phyloP scores from a whole-genome alignment of 768 basidiomycete genomes.

The Phaeotremella skinneri region DNA sequence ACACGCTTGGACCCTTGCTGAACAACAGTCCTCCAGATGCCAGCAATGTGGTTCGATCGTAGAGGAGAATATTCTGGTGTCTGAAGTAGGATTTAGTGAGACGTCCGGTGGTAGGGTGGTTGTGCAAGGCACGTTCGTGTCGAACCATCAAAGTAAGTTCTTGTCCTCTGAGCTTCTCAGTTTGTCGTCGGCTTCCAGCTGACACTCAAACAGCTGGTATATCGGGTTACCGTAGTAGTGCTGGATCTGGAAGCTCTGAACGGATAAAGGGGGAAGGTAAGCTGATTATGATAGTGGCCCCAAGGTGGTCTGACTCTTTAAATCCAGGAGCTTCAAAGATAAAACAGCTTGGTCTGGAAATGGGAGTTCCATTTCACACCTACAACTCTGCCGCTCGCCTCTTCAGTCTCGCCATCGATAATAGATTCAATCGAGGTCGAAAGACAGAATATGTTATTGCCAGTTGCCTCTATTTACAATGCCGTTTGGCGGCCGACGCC shows the following conservation, averaged over 20 bases:
- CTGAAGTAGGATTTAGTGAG: slow-evolving; percentile 94
- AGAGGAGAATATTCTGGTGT: slow-evolving; percentile 89
- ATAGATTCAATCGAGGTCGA: slow-evolving; percentile 90
- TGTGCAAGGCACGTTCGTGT: slow-evolving; percentile 91
- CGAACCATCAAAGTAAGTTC: slow-evolving; percentile 79
- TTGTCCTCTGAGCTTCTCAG: not conserved
- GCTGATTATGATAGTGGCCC: slow-evolving; percentile 11
- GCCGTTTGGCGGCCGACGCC: slow-evolving; percentile 84
- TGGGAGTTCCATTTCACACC: slow-evolving; percentile 55
- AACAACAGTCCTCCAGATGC: too few relatives aligned
- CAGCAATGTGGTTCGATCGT: slow-evolving; percentile 74
- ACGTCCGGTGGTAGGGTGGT: slow-evolving; percentile 86
- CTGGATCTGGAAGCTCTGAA: slow-evolving; percentile 24
- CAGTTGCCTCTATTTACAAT: slow-evolving; percentile 91
- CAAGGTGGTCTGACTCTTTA: too few relatives aligned
- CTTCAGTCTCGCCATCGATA: slow-evolving; percentile 89
- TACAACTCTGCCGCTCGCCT: slow-evolving; percentile 76
- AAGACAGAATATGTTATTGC: slow-evolving; percentile 91
- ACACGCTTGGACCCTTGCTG: too few relatives aligned
- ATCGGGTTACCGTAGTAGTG: slow-evolving; percentile 25
- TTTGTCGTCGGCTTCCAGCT: not conserved
- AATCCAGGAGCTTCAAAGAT: slow-evolving; percentile 81
- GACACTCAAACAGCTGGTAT: slow-evolving; percentile 27
- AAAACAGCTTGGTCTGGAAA: slow-evolving; percentile 64
- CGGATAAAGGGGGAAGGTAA: slow-evolving; percentile 37